Evolutionary conservation across 805 yeast species (phyloP).

Genomic region (Wickerhamiella sorbophila): DNA sequence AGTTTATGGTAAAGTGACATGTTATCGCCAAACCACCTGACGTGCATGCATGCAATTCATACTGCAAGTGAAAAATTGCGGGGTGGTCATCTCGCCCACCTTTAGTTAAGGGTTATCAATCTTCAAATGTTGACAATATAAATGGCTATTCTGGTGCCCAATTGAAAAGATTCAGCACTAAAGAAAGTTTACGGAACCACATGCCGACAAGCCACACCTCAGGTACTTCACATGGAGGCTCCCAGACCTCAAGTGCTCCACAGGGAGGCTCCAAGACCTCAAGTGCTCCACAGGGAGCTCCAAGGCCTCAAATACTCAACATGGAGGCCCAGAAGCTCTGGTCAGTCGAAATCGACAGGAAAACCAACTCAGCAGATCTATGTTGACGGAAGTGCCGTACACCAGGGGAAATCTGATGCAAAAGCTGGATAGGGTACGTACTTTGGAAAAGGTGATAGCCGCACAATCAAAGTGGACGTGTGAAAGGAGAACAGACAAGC

Average conservation of each 20-base stretch:
- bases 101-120: too few species aligned
- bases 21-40: too few species aligned
- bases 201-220: neutral
- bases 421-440: constrained; percentile 65
- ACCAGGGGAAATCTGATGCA: constrained; percentile 36
- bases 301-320: neutral
- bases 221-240: neutral
- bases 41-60: too few species aligned
- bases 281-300: neutral
- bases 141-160: constrained; percentile 42
- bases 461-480: constrained; percentile 43
- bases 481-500: constrained; percentile 47
- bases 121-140: too few species aligned
- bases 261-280: neutral
- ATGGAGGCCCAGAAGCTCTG: neutral
- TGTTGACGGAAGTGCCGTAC: constrained; percentile 67
- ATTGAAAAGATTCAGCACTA: constrained; percentile 40
- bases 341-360: neutral
- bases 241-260: too few species aligned
- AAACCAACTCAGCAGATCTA: constrained; percentile 28
- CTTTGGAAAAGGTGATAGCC: constrained; percentile 40
- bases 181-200: constrained; percentile 31
- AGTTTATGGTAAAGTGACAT: too few species aligned
- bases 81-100: too few species aligned
- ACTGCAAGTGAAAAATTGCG: too few species aligned